Evolutionary conservation across 106 monocot genomes (phyloP), one percentile per base, ranked within the genome.

Genomic region (Dactylorhiza incarnata): DNA sequence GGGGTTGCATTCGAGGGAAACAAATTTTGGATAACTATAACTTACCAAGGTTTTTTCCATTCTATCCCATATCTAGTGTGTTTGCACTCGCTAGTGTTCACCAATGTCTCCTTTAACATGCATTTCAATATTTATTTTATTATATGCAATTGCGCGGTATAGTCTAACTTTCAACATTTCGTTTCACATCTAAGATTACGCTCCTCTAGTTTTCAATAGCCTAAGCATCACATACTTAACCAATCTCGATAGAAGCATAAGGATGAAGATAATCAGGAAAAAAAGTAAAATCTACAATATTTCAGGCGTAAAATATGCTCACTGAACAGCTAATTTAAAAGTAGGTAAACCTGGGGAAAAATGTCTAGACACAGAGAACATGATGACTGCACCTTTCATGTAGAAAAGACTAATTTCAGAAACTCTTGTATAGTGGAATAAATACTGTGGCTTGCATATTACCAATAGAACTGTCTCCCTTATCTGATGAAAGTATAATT

Each of bases 401-500:
- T 19, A 68, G 45, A 24, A 69, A 45, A 45, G 12, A 45, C 0
- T 45, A 69, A n/a, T 46, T 17, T 45, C 44, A 45, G 12, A 45
- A 69, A 43, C 7, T 43, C 45, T 45, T 7, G 43, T 43, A 45
- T 45, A n/a, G 45, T n/a, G 45, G 69, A 5, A 49, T 23, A 72
- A 72, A 48, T 72, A 14, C 4, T 11, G 48, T 72, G 69, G 0
- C 49, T 72, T 48, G 19, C 2, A 72, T 20, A 72, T 79, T 86
- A 90, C 93, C 86, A 75, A 93, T 67, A 80, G 49, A 73, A 70
- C 46, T 80, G 14, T 81, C 86, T 48, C 73, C 78, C 67, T 84
- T 88, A 44, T 83, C 84, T 68, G 89, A 90, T 74, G 86, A 82
- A 50, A 90, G 81, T 22, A 76, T 79, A 68, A 93, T 83, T 76